Conservation (phyloP, 208 protist species). For the Acanthamoeba triangularis region DNA sequence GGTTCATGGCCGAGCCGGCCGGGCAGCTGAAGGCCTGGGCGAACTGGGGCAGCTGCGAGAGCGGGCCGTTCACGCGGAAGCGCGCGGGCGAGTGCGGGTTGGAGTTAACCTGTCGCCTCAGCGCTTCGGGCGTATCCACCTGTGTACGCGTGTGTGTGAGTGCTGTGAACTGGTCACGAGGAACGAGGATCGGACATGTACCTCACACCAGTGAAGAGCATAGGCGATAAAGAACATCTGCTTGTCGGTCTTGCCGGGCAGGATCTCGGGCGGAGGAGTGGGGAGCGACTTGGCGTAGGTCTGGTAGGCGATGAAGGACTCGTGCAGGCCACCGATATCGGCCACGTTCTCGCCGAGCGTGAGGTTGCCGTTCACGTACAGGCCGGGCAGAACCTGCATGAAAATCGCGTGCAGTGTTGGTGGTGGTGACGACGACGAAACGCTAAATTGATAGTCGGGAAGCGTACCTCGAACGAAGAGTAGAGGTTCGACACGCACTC, state of each 20-base stretch:
- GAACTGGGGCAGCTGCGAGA: slow-evolving; percentile 61
- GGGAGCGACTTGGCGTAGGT: slow-evolving; percentile 10
- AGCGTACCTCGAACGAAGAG: not conserved
- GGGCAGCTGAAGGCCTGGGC: slow-evolving; percentile 65
- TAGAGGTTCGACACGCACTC: slow-evolving; percentile 67
- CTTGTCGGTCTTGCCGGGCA: not conserved
- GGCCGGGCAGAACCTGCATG: slow-evolving; percentile 9
- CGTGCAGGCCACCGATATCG: slow-evolving; percentile 70
- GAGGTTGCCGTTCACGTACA: slow-evolving; percentile 66
- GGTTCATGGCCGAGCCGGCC: slow-evolving; percentile 63
- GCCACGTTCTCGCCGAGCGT: slow-evolving; percentile 73
- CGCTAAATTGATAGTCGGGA: no score
- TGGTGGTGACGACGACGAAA: not conserved
- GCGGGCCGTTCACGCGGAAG: slow-evolving; percentile 67
- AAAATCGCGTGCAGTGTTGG: no score
- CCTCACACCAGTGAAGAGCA: slow-evolving; percentile 52
- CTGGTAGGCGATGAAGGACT: slow-evolving; percentile 61
- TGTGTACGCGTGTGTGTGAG: not conserved
- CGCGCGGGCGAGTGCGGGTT: slow-evolving; percentile 67
- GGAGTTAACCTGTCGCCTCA: slow-evolving; percentile 41
- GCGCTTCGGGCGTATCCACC: slow-evolving; percentile 9
- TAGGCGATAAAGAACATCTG: slow-evolving; percentile 75
- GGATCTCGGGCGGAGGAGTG: not conserved
- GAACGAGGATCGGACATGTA: not conserved
- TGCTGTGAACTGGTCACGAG: not conserved